phyloP scores from a whole-genome alignment of 2,329 filamentous ascomycete species.

The Alternaria consortialis region DNA sequence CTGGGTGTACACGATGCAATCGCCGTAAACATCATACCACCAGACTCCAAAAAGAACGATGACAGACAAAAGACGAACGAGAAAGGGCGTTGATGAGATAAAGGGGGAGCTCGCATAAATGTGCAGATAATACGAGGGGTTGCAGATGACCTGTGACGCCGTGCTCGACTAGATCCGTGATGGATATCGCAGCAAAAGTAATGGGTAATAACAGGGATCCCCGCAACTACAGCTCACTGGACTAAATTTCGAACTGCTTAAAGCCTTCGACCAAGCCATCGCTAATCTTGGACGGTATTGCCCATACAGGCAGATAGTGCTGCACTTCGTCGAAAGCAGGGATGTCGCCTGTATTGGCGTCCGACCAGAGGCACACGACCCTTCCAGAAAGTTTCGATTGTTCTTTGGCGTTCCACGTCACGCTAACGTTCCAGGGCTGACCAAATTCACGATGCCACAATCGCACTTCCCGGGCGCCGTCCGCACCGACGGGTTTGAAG shows the following conservation, averaged over 20 bases:
- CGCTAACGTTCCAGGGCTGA: slow-evolving; percentile 77
- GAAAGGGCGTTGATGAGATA: slow-evolving; percentile 14
- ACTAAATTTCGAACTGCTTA: slow-evolving; percentile 66
- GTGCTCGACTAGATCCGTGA: slow-evolving; percentile 41
- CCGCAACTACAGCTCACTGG: slow-evolving; percentile 21
- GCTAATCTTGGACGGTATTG: slow-evolving; percentile 74
- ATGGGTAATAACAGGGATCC: slow-evolving; percentile 41
- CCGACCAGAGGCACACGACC: slow-evolving; percentile 86
- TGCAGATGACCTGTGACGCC: slow-evolving; percentile 36
- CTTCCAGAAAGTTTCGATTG: slow-evolving; percentile 60
- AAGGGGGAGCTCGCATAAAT: slow-evolving; percentile 14
- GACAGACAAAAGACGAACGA: slow-evolving; percentile 1
- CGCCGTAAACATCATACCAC: slow-evolving; percentile 10
- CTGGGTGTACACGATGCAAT: slow-evolving; percentile 14
- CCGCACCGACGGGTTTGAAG: slow-evolving; percentile 70
- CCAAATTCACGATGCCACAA: slow-evolving; percentile 87
- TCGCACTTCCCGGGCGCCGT: slow-evolving; percentile 72
- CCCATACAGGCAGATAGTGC: slow-evolving; percentile 82
- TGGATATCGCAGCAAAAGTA: slow-evolving; percentile 45
- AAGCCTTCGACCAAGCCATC: slow-evolving; percentile 85
- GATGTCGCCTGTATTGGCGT: slow-evolving; percentile 79
- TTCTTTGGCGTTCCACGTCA: slow-evolving; percentile 66
- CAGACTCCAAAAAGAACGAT: slow-evolving; percentile 10
- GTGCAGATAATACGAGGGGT: slow-evolving; percentile 37
- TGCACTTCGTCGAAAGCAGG: slow-evolving; percentile 84